These are phyloP conservation scores for Metarhizium rileyi DNA, from an alignment of 2,329 filamentous ascomycete species.

Conservation along the genomic window DNA sequence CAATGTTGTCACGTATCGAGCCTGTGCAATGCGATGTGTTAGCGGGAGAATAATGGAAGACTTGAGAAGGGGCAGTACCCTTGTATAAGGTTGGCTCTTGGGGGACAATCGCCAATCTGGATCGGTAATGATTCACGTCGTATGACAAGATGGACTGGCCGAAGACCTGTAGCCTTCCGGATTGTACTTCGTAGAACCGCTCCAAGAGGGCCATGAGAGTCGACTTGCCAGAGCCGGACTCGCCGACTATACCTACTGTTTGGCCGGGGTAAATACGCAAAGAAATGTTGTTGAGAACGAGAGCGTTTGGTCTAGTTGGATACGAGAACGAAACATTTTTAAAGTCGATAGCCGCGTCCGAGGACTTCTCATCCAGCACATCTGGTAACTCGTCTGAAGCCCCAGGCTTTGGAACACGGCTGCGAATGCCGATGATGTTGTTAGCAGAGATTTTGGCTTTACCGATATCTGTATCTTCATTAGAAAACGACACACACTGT, in stretches of 20 bases:
- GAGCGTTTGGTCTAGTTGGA: slow-evolving; percentile 37
- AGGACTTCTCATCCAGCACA: too few species aligned
- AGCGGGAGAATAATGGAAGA: neutral
- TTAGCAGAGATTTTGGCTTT: slow-evolving; percentile 47
- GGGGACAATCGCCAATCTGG: slow-evolving; percentile 57
- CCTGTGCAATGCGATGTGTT: slow-evolving; percentile 36
- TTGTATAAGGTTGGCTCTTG: slow-evolving; percentile 58
- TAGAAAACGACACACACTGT: neutral
- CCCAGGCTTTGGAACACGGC: too few species aligned
- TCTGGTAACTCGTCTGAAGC: too few species aligned
- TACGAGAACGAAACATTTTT: slow-evolving; percentile 22
- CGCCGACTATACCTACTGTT: slow-evolving; percentile 58
- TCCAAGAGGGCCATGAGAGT: slow-evolving; percentile 57
- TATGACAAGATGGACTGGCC: slow-evolving; percentile 47
- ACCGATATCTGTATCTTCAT: slow-evolving; percentile 39
- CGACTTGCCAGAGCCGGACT: slow-evolving; percentile 58
- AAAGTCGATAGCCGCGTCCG: slow-evolving; percentile 19
- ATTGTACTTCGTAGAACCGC: slow-evolving; percentile 54
- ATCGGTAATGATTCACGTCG: slow-evolving; percentile 54
- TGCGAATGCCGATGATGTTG: slow-evolving; percentile 57
- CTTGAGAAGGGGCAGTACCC: slow-evolving; percentile 16
- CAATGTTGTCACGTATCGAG: slow-evolving; percentile 60
- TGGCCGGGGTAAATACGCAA: slow-evolving; percentile 47
- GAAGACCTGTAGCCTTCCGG: slow-evolving; percentile 56
- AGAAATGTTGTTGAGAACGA: slow-evolving; percentile 45